Evolutionary conservation across 2,329 filamentous ascomycete genomes (phyloP).

Genomic region (Thielaviopsis ethacetica): DNA sequence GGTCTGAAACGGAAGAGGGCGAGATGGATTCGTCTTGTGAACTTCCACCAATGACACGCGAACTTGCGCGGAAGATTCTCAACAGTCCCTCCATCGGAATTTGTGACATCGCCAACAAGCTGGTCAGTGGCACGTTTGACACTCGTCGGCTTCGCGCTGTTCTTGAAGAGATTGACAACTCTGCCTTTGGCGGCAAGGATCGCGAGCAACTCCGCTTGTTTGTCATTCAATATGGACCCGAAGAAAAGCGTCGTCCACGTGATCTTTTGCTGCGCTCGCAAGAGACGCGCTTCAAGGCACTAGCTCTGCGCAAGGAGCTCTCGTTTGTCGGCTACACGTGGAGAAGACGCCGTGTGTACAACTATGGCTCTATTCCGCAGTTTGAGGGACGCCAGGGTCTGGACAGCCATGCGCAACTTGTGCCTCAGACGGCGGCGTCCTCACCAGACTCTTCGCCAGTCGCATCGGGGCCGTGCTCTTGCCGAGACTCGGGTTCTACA

Average conservation of each 20-base stretch:
- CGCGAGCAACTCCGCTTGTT: conserved; percentile 32
- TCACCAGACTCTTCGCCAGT: background rate
- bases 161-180: conserved; percentile 30
- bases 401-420: background rate
- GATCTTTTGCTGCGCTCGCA: conserved; percentile 71
- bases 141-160: conserved; percentile 30
- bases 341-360: conserved; percentile 22
- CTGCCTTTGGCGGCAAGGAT: conserved; percentile 20
- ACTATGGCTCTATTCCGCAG: conserved; percentile 8
- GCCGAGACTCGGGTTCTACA: too few relatives aligned
- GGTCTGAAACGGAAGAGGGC: conserved; percentile 21
- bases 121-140: conserved; percentile 33
- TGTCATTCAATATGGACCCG: conserved; percentile 35
- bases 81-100: conserved; percentile 22
- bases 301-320: conserved; percentile 64
- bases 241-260: conserved; percentile 63
- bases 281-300: conserved; percentile 44
- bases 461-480: too few relatives aligned
- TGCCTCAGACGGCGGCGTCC: background rate
- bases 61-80: conserved; percentile 17
- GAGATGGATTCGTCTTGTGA: background rate
- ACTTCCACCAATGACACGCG: conserved; percentile 4
- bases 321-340: conserved; percentile 89
- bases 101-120: conserved; percentile 24
- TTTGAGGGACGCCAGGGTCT: conserved; percentile 2